Evolutionary conservation across 148 eudicot genomes (phyloP).

Genomic region (Talinum fruticosum): DNA sequence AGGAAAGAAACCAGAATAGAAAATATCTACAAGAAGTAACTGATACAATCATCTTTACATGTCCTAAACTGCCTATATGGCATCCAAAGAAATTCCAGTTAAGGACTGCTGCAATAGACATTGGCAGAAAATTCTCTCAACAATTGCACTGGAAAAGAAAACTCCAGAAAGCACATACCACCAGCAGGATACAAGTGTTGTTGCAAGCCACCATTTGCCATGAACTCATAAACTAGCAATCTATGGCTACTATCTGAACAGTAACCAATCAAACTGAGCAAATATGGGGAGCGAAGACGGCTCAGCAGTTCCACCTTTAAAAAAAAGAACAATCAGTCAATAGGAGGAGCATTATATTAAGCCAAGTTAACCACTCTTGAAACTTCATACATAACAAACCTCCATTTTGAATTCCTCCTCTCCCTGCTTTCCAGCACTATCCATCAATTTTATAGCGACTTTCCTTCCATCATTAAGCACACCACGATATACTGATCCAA

Average conservation of each 20-base stretch:
- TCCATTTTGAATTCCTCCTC: slow-evolving; percentile 91
- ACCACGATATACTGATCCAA: slow-evolving; percentile 82
- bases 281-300: slow-evolving; percentile 69
- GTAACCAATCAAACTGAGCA: slow-evolving; percentile 79
- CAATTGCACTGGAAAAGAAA: neutral
- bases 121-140: neutral
- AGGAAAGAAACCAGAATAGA: neutral
- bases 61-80: neutral
- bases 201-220: slow-evolving; percentile 94
- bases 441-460: slow-evolving; percentile 90
- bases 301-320: slow-evolving; percentile 82
- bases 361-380: neutral
- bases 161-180: slow-evolving; percentile 41
- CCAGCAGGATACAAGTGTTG: slow-evolving; percentile 72
- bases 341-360: neutral
- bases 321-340: slow-evolving; percentile 14
- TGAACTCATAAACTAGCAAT: slow-evolving; percentile 86
- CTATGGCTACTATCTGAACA: slow-evolving; percentile 78
- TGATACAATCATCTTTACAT: neutral
- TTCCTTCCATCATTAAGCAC: slow-evolving; percentile 82
- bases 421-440: slow-evolving; percentile 88
- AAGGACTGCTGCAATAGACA: neutral
- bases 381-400: slow-evolving; percentile 41
- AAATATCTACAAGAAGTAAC: neutral
- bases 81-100: neutral